Conservation (phyloP, 2,329 filamentous ascomycete genomes). For the Penicillium sp. region DNA sequence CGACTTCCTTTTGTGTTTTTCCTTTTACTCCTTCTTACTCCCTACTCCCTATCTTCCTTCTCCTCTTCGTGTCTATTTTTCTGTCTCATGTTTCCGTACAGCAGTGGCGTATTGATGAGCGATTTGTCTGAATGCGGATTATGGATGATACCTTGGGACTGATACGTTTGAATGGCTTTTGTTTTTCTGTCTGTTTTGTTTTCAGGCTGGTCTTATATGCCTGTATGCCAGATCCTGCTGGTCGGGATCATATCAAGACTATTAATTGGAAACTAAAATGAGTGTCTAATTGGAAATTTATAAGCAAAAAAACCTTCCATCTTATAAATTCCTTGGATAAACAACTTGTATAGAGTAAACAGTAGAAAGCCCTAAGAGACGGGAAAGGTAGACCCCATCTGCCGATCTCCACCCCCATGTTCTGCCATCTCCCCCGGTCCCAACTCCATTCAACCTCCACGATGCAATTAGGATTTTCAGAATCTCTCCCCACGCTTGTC, state of each 20-base stretch:
- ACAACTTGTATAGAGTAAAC: not conserved
- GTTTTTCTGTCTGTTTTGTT: conserved; percentile 1
- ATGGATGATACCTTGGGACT: conserved; percentile 23
- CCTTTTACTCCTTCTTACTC: not conserved
- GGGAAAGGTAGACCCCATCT: not conserved
- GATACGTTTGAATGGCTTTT: conserved; percentile 12
- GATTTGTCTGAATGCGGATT: conserved; percentile 22
- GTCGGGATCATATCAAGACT: conserved; percentile 2
- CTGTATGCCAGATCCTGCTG: conserved; percentile 8
- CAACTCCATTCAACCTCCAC: conserved; percentile 9
- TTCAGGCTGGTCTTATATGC: not conserved
- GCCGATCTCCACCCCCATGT: conserved; percentile 9
- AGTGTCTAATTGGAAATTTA: not conserved
- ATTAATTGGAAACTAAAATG: conserved; percentile 1
- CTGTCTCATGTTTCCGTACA: conserved; percentile 24
- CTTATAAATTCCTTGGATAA: not conserved
- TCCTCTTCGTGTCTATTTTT: conserved; percentile 8
- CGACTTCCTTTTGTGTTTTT: conserved; percentile 7
- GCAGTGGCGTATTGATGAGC: conserved; percentile 22
- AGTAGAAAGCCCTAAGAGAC: not conserved
- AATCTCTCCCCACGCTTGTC: conserved; percentile 39
- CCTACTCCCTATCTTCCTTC: conserved; percentile 1
- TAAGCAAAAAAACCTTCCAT: not conserved
- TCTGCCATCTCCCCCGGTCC: conserved; percentile 5
- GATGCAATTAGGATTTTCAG: conserved; percentile 41